Percentiles rank a stretch among this genome's conserved stretches.
Evolutionary conservation across 345 rosid species (phyloP).

Genomic region (Arabis alpina): DNA sequence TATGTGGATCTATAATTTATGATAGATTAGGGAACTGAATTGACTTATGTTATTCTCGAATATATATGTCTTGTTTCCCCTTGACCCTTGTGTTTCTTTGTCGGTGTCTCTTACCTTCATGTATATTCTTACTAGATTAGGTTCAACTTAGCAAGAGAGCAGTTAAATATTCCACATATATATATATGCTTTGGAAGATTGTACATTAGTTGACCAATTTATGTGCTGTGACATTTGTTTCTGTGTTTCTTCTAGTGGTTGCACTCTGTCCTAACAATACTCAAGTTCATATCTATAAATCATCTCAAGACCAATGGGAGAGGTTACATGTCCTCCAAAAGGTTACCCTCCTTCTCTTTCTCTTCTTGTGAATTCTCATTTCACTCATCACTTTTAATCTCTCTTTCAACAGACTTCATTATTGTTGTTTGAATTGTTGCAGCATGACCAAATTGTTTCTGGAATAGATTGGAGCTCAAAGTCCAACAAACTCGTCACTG

Average conservation of each 20-base stretch:
- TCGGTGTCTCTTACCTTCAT: background rate
- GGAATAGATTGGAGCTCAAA: slow-evolving; percentile 94
- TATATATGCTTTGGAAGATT: background rate
- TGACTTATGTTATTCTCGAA: background rate
- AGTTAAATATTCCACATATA: background rate
- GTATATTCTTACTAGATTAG: slow-evolving; percentile 3
- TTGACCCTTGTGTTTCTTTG: slow-evolving; percentile 11
- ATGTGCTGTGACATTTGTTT: slow-evolving; percentile 13
- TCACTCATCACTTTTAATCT: background rate
- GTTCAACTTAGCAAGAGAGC: slow-evolving; percentile 5
- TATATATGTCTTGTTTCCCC: background rate
- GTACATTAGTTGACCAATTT: too few species aligned
- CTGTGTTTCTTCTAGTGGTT: slow-evolving; percentile 61
- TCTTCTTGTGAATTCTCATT: slow-evolving; percentile 3
- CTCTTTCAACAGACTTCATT: background rate
- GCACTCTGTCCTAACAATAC: slow-evolving; percentile 89
- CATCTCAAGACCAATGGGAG: slow-evolving; percentile 81
- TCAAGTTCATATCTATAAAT: slow-evolving; percentile 92
- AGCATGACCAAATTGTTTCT: slow-evolving; percentile 98
- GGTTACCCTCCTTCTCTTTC: slow-evolving; percentile 43
- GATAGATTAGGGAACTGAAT: background rate
- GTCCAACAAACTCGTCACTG: slow-evolving; percentile 86
- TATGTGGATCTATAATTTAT: background rate
- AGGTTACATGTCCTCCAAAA: slow-evolving; percentile 83
- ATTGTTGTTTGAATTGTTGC: slow-evolving; percentile 37